These are phyloP conservation scores for Claviceps digitariae DNA, from an alignment of 2,329 filamentous ascomycete species.

Conservation along the genomic window DNA sequence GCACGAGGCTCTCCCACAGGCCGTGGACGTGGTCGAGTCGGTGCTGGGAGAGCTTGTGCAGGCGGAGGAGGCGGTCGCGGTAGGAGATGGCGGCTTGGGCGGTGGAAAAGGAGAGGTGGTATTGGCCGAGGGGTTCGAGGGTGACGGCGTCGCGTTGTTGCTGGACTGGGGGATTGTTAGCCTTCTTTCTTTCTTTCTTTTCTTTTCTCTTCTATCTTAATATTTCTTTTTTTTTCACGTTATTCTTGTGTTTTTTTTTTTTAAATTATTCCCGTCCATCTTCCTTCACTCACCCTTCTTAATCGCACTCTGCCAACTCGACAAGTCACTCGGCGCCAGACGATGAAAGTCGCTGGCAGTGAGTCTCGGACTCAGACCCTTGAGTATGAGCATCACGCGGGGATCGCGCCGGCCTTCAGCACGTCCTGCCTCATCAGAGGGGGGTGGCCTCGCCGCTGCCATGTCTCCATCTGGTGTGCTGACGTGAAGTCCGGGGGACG, in stretches of 20 bases:
- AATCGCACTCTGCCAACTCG: constrained; percentile 53
- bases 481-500: neutral
- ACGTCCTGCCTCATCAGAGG: neutral
- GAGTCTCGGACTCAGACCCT: constrained; percentile 44
- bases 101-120: constrained; percentile 56
- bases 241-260: too few species aligned
- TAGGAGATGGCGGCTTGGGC: constrained; percentile 47
- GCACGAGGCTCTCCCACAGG: constrained; percentile 18
- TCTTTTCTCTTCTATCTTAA: too few species aligned
- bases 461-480: neutral
- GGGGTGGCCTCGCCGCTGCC: neutral
- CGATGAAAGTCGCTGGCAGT: constrained; percentile 58
- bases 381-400: constrained; percentile 38
- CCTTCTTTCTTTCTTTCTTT: neutral
- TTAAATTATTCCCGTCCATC: too few species aligned
- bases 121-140: constrained; percentile 48
- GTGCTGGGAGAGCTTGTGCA: constrained; percentile 18
- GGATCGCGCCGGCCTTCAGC: neutral
- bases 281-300: constrained; percentile 37
- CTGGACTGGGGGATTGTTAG: constrained; percentile 29
- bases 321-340: constrained; percentile 49
- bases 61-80: constrained; percentile 24
- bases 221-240: neutral
- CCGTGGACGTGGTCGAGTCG: constrained; percentile 16
- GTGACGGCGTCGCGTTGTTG: constrained; percentile 51